Evolutionary conservation across 2,329 filamentous ascomycete species (phyloP).

Genomic region (Talaromyces piceae): DNA sequence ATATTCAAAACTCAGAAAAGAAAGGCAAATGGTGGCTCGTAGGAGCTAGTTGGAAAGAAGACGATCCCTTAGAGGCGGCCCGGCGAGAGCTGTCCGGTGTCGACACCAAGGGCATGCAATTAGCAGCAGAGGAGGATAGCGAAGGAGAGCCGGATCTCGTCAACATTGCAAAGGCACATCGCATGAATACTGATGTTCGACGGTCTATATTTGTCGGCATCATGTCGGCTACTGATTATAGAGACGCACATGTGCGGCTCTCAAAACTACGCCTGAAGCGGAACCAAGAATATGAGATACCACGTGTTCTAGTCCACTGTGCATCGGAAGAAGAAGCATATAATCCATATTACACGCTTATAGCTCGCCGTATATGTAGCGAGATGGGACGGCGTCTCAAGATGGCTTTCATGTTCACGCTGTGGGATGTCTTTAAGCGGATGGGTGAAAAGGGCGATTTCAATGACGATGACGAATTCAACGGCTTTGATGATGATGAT

Average conservation of each 20-base stretch:
- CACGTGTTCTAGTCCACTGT: constrained; percentile 80
- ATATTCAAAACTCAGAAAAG: constrained; percentile 76
- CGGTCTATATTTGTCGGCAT: constrained; percentile 90
- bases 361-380: constrained; percentile 68
- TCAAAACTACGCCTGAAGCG: constrained; percentile 78
- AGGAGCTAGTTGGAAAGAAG: constrained; percentile 73
- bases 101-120: constrained; percentile 2
- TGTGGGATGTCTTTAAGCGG: constrained; percentile 78
- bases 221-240: constrained; percentile 74
- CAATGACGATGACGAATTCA: constrained; percentile 49
- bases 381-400: constrained; percentile 60
- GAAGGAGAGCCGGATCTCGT: constrained; percentile 54
- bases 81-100: constrained; percentile 22
- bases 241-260: constrained; percentile 74
- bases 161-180: constrained; percentile 68
- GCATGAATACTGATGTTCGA: constrained; percentile 79
- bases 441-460: constrained; percentile 64
- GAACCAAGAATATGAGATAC: constrained; percentile 77
- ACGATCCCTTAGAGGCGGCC: constrained; percentile 29
- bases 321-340: constrained; percentile 74
- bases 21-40: constrained; percentile 98
- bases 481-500: constrained; percentile 44
- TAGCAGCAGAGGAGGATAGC: constrained; percentile 18
- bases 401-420: constrained; percentile 77
- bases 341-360: constrained; percentile 87